Evolutionary conservation across 2,329 filamentous ascomycete species (phyloP).

Genomic region (Diaporthe australafricana): DNA sequence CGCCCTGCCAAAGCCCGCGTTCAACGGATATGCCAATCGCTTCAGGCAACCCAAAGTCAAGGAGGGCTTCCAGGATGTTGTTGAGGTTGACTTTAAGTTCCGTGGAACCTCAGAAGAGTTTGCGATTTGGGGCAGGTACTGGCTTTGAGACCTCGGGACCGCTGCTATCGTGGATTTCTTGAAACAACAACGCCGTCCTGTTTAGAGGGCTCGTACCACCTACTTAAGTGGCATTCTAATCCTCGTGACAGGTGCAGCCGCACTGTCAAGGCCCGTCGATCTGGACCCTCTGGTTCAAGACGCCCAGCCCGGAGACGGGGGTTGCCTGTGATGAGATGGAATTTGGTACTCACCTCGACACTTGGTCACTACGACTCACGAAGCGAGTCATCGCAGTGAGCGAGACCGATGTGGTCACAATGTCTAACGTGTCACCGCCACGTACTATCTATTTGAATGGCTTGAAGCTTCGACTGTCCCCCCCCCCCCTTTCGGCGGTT

Average conservation of each 20-base stretch:
- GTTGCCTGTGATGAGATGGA: neutral
- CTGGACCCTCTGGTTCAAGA: neutral
- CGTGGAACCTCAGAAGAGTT: conserved; percentile 76
- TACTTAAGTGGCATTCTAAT: neutral
- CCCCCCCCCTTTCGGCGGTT: no score
- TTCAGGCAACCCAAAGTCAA: conserved; percentile 77
- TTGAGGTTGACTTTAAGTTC: conserved; percentile 81
- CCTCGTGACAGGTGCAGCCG: neutral
- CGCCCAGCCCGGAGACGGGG: neutral
- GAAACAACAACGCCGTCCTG: neutral
- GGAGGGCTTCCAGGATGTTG: conserved; percentile 89
- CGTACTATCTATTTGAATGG: neutral
- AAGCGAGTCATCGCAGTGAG: neutral
- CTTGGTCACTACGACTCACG: neutral
- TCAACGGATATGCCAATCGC: conserved; percentile 78
- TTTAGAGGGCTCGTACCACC: neutral
- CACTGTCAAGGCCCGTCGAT: no score
- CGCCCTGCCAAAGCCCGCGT: conserved; percentile 82
- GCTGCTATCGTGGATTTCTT: neutral
- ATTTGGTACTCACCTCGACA: neutral
- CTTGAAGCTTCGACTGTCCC: no score
- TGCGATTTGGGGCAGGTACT: conserved; percentile 80
- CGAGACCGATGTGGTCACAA: neutral
- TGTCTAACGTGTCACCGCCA: conserved; percentile 13
- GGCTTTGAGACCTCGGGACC: conserved; percentile 72